A percentile compares a stretch with the other conserved stretches of the same genome.
Conservation (phyloP, 1,139 yeast species). For the Debaryomyces robertsiae region DNA sequence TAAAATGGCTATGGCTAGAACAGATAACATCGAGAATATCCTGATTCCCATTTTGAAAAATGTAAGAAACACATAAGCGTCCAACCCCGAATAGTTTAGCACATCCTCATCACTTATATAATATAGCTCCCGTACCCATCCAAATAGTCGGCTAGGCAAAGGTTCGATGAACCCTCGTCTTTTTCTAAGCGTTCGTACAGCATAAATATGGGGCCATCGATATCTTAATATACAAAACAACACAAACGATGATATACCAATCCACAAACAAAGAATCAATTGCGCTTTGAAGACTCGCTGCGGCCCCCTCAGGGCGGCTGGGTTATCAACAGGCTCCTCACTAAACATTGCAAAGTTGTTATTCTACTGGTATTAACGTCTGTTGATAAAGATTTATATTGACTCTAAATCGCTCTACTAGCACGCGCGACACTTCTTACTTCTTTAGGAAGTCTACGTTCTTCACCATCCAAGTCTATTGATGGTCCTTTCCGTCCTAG, state of each 20-base stretch:
- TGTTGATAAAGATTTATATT: background rate
- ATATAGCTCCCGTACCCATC: constrained; percentile 43
- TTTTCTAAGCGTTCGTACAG: constrained; percentile 47
- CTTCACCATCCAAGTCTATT: background rate
- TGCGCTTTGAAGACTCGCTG: constrained; percentile 51
- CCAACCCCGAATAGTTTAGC: constrained; percentile 44
- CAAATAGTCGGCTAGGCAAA: constrained; percentile 42
- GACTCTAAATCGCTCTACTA: too few relatives aligned
- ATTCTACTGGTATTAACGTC: background rate
- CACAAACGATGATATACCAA: constrained; percentile 39
- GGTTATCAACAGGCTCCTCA: constrained; percentile 12
- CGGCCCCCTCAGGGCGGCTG: constrained; percentile 35
- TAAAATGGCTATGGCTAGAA: constrained; percentile 41
- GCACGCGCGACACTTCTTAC: constrained; percentile 1
- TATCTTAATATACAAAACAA: constrained; percentile 46
- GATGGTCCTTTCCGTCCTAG: too few relatives aligned
- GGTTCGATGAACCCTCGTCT: constrained; percentile 30
- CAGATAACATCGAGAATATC: constrained; percentile 38
- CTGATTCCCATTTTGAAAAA: constrained; percentile 50
- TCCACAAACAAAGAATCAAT: constrained; percentile 38
- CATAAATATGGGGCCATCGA: constrained; percentile 55
- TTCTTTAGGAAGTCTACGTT: constrained; percentile 8
- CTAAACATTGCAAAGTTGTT: constrained; percentile 8
- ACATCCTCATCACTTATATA: constrained; percentile 46
- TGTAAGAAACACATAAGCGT: constrained; percentile 47